Evolutionary conservation across 495 filamentous ascomycete genomes (phyloP).

Genomic region (Paragyromitra xinjiangensis): DNA sequence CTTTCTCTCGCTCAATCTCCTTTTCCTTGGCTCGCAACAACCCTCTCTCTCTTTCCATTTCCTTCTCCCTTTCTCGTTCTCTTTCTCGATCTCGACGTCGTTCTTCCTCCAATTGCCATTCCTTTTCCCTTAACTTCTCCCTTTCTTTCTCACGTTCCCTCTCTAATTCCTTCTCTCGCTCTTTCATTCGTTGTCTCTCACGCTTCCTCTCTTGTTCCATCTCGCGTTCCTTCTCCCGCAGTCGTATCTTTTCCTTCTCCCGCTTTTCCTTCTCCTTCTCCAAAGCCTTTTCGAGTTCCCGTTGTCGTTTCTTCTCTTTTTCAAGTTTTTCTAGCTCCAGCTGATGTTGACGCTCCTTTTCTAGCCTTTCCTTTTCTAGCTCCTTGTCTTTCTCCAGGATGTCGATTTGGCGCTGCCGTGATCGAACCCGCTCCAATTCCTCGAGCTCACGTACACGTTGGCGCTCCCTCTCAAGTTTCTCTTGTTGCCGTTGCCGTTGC

Average conservation of each 20-base stretch:
- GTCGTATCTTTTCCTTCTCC: slow-evolving; percentile 48
- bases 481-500: slow-evolving; percentile 43
- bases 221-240: slow-evolving; percentile 49
- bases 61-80: slow-evolving; percentile 50
- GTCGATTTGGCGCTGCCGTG: slow-evolving; percentile 50
- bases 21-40: slow-evolving; percentile 49
- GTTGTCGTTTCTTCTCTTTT: slow-evolving; percentile 52
- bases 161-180: slow-evolving; percentile 45
- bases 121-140: slow-evolving; percentile 46
- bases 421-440: slow-evolving; percentile 35
- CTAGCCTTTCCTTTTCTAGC: slow-evolving; percentile 47
- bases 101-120: slow-evolving; percentile 46
- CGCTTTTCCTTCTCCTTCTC: slow-evolving; percentile 52
- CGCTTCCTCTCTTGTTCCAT: slow-evolving; percentile 50
- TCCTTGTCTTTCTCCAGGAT: slow-evolving; percentile 47
- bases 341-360: slow-evolving; percentile 45
- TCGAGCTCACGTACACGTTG: slow-evolving; percentile 50
- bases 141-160: slow-evolving; percentile 46
- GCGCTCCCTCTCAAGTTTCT: slow-evolving; percentile 50
- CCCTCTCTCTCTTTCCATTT: slow-evolving; percentile 45
- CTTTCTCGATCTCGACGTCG: slow-evolving; percentile 46
- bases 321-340: slow-evolving; percentile 44
- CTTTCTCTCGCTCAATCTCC: slow-evolving; percentile 46
- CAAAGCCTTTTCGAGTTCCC: slow-evolving; percentile 46
- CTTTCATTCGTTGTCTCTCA: slow-evolving; percentile 52